Conservation (phyloP, 2,329 filamentous ascomycete genomes). For the Colletotrichum lentis region DNA sequence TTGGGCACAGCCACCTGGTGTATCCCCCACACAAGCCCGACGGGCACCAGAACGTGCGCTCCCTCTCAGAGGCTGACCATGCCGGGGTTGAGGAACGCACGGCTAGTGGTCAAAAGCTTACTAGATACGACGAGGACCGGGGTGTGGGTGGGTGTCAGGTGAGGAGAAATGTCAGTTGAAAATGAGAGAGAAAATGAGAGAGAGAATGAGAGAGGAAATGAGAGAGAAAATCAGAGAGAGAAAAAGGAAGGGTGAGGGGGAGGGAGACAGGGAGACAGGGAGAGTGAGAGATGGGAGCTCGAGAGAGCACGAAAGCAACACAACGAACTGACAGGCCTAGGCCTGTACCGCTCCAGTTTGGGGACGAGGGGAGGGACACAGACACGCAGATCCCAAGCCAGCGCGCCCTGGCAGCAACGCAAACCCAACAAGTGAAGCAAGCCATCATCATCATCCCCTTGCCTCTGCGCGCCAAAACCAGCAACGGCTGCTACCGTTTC, state of each 20-base stretch:
- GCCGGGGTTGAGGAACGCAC: constrained; percentile 30
- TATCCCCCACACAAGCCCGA: constrained; percentile 35
- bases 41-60: constrained; percentile 34
- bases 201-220: no score
- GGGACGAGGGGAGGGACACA: constrained; percentile 11
- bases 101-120: constrained; percentile 33
- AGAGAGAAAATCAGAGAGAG: no score
- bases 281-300: constrained; percentile 4
- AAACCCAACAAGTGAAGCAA: neutral
- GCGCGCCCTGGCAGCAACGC: neutral
- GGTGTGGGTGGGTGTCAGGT: constrained; percentile 12
- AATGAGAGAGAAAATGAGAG: constrained; percentile 6
- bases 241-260: no score
- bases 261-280: no score
- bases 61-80: constrained; percentile 22
- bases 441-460: no score
- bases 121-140: constrained; percentile 5
- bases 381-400: constrained; percentile 32
- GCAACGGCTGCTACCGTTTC: constrained; percentile 2
- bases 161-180: constrained; percentile 6
- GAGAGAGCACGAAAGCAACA: constrained; percentile 8
- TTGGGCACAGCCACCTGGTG: constrained; percentile 24
- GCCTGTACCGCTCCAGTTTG: neutral
- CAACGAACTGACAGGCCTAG: neutral
- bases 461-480: constrained; percentile 8